Percentiles rank a stretch among this genome's conserved stretches.
Evolutionary conservation across 1,284 basidiomycete species (phyloP).

Genomic region (Phenoliferia sp.): DNA sequence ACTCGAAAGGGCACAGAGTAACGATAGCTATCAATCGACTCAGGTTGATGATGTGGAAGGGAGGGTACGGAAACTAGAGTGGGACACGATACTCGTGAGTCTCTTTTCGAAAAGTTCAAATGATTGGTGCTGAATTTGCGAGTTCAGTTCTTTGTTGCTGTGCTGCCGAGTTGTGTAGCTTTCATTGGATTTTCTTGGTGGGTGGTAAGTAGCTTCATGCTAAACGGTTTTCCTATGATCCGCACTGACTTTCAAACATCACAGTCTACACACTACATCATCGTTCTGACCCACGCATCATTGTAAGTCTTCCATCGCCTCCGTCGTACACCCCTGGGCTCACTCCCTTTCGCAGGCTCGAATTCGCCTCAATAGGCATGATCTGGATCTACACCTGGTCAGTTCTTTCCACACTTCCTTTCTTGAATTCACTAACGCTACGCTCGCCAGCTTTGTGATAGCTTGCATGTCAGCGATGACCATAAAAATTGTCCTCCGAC

Average conservation of each 20-base stretch:
- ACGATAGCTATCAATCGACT: background rate
- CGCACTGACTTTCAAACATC: too few species aligned
- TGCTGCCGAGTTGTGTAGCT: slow-evolving; percentile 7
- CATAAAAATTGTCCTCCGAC: background rate
- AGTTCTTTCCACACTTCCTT: background rate
- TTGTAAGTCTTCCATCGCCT: background rate
- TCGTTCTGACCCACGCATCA: background rate
- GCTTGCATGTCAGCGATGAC: background rate
- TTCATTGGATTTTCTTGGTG: slow-evolving; percentile 15
- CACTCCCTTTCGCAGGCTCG: slow-evolving; percentile 1
- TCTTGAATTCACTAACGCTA: background rate
- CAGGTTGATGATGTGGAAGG: background rate
- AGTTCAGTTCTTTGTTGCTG: slow-evolving; percentile 14
- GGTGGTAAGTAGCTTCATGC: background rate
- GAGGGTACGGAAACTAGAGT: background rate
- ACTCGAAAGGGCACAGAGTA: background rate
- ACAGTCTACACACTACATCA: too few species aligned
- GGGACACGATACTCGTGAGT: background rate
- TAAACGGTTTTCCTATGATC: too few species aligned
- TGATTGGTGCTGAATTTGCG: background rate
- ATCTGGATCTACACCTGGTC: slow-evolving; percentile 9
- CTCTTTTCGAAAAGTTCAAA: background rate
- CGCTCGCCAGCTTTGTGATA: background rate
- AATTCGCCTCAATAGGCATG: slow-evolving; percentile 10
- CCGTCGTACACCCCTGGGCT: background rate